These are phyloP conservation scores for Paspalum notatum DNA, from an alignment of 176 grass and related monocot genomes.

Conservation along the genomic window DNA sequence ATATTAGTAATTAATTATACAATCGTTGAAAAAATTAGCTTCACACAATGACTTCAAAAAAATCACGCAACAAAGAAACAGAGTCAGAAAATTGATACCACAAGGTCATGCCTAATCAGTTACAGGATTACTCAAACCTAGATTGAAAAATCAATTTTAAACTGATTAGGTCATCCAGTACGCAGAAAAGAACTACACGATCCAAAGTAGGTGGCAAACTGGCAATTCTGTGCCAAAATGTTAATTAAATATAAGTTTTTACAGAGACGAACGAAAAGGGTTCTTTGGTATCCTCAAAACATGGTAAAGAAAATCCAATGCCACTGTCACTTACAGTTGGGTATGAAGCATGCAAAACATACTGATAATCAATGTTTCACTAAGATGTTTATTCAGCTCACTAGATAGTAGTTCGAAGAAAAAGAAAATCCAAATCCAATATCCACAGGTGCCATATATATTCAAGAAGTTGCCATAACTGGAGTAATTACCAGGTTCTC, in stretches of 20 bases:
- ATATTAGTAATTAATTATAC: neutral
- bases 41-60: conserved; percentile 3
- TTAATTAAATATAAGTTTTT: neutral
- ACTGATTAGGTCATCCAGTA: conserved; percentile 18
- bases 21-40: conserved; percentile 18
- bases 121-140: neutral
- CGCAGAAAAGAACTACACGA: conserved; percentile 14
- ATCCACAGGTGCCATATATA: conserved; percentile 6
- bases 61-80: neutral
- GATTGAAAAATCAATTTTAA: conserved; percentile 2
- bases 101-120: conserved; percentile 36
- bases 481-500: conserved; percentile 3
- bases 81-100: neutral
- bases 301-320: neutral
- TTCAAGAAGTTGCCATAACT: conserved; percentile 8
- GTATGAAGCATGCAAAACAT: conserved; percentile 15
- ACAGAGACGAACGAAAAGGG: conserved; percentile 4
- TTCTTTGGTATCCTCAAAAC: conserved; percentile 14
- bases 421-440: neutral
- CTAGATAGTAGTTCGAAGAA: neutral
- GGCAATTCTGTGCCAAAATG: neutral
- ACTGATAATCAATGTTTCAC: neutral
- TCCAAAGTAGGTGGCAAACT: conserved; percentile 19
- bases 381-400: conserved; percentile 28
- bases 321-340: neutral